Base-by-base conservation (phyloP, 345 rosid species). In the Syzygium oleosum region DNA sequence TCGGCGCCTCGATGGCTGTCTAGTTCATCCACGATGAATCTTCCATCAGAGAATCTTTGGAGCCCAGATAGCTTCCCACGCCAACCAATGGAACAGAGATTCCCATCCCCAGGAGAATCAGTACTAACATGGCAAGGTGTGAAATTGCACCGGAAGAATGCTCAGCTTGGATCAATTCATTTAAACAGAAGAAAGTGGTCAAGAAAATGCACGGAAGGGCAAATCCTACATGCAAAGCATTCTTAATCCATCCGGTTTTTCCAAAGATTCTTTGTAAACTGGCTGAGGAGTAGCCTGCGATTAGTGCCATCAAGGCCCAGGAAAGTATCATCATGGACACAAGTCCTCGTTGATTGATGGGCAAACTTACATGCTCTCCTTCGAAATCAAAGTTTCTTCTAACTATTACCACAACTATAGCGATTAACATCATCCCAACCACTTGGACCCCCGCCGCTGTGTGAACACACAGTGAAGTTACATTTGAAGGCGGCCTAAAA, bases 71-170 rank as follows among this genome's bases (percentile, higher is more conserved):
- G 86, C 86, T 85, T 52, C 86, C 65, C 3, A 53, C 65, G 22
- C n/a, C 15, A 13, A 85, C 86, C 27, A 54, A 38, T 29, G 65
- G 86, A 43, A 54, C 86, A 3, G 86, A 85, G 59, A 85, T 90
- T 29, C 91, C 93, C 88, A 91, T 88, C 92, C 93, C 89, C 85
- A 90, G 84, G 90, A 91, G 88, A 22, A 91, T 91, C 23, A 90
- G 87, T 49, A 91, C 92, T 86, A 91, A 86, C 93, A 91, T 91
- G 23, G 93, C 88, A 46, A 91, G 91, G 43, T 90, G 90, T 73
- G 93, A 91, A 78, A 91, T 91, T 23, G 93, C 93, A 38, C 93
- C 90, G 52, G 52, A 51, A 51, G 52, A 51, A 51, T 51, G 52
- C 52, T 51, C 52, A 51, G 52, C 52, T 51, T 3, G 52, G 52